phyloP scores from a whole-genome alignment of 2,329 filamentous ascomycete species.

The Verticillium alfalfae region DNA sequence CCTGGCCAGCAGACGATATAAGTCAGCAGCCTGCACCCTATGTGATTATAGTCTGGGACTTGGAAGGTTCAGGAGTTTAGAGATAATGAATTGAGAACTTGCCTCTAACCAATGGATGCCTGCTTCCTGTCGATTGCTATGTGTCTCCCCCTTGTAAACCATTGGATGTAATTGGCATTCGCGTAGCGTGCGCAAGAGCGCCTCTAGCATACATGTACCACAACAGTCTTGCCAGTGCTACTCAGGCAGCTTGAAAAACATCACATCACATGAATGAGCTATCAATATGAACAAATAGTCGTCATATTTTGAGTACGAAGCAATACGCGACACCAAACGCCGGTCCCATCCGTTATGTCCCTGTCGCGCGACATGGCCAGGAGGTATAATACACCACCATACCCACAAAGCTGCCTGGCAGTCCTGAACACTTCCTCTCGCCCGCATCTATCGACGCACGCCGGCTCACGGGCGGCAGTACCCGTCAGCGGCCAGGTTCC shows the following conservation, averaged over 20 bases:
- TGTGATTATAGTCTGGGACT: conserved; percentile 9
- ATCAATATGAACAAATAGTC: not conserved
- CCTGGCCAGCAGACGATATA: not conserved
- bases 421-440: not conserved
- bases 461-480: not conserved
- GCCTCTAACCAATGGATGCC: not conserved
- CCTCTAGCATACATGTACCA: no score
- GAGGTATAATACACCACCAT: conserved; percentile 11
- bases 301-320: not conserved
- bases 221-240: no score
- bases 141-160: no score
- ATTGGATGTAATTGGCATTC: no score
- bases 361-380: conserved; percentile 7
- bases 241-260: not conserved
- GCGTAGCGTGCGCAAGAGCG: no score
- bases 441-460: not conserved
- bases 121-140: no score
- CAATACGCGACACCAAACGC: conserved; percentile 1
- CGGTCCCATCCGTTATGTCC: conserved; percentile 8
- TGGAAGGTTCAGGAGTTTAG: conserved; percentile 10
- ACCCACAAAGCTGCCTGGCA: conserved; percentile 5
- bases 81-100: conserved; percentile 3
- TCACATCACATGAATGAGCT: not conserved
- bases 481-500: not conserved
- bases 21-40: not conserved